phyloP scores from a whole-genome alignment of 805 yeast genomes.

The Candida loeiensis region DNA sequence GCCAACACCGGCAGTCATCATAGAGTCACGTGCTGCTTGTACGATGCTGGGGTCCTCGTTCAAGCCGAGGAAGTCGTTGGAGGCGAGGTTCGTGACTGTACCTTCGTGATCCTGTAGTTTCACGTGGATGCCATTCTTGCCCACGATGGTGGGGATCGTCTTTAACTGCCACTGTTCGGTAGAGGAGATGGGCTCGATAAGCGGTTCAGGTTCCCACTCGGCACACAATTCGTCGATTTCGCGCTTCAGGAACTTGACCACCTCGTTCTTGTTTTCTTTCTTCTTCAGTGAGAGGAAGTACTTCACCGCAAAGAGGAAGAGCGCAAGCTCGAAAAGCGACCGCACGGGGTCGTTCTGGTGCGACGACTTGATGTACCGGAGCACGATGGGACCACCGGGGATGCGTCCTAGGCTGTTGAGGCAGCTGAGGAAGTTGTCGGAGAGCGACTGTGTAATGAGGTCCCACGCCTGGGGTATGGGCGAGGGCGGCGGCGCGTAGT shows the following conservation, averaged over 20 bases:
- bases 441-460: conserved; percentile 29
- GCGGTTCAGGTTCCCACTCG: conserved; percentile 91
- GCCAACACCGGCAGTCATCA: conserved; percentile 83
- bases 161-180: conserved; percentile 60
- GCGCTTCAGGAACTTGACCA: conserved; percentile 51
- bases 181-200: conserved; percentile 53
- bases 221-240: conserved; percentile 82
- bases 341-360: conserved; percentile 93
- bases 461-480: conserved; percentile 24
- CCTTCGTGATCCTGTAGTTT: conserved; percentile 20
- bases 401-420: conserved; percentile 33
- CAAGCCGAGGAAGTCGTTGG: conserved; percentile 68
- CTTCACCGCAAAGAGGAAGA: conserved; percentile 76
- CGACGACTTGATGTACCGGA: conserved; percentile 76
- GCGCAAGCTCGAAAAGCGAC: conserved; percentile 71
- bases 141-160: conserved; percentile 60
- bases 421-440: conserved; percentile 33
- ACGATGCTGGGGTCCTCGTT: conserved; percentile 46
- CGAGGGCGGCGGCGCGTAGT: conserved; percentile 4
- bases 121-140: conserved; percentile 46
- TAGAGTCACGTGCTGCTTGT: conserved; percentile 52
- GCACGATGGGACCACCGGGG: conserved; percentile 58
- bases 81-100: conserved; percentile 59
- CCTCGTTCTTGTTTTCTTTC: conserved; percentile 69
- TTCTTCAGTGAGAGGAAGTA: conserved; percentile 79